Evolutionary conservation across 306 rosid genomes (phyloP), one percentile per base, ranked within the genome.

Genomic region (Begonia peltatifolia): DNA sequence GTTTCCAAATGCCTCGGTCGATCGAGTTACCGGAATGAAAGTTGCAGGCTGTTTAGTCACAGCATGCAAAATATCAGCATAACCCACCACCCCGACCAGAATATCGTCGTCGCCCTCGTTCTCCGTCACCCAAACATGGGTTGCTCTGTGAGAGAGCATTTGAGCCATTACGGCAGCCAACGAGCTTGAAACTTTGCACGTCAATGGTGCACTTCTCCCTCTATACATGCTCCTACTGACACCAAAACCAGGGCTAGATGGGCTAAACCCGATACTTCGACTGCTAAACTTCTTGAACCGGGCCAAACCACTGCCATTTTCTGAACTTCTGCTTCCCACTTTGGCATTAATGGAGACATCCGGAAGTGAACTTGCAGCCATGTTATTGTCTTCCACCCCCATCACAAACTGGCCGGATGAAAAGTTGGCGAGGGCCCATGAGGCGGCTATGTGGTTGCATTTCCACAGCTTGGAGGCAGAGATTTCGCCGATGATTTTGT

Each of bases 151-250:
- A 9, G 99, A 92, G 56, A 92, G 80, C 96, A 92, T 81, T 75
- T 92, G 99, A 67, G 99, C 99, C 96, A 92, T 69, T 13, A 86
- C 99, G 9, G 99, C 88, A 20, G 99, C 96, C 76, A 92, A 63
- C 53, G 99, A 92, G 75, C 88, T 90, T 1, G 95, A 80, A 23
- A 83, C 67, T 69, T 70, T 92, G 71, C 96, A 86, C 9, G 93
- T 86, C 72, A 92, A 70, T 2, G 96, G 94, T 2, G 95, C 86
- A 53, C 95, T 90, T 74, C 97, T 79, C 47, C 97, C 99, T 46
- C 97, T 57, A 54, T 76, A 90, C 94, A 90, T 90, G 85, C 77
- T 90, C 79, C 95, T 68, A 36, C 48, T 81, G 22, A 75, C 62
- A 53, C 92, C 84, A 30, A 83, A 71, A 53, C 72, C 55, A 14